A percentile compares a stretch with the other conserved stretches of the same genome.
These are phyloP conservation scores for Draba incana DNA, from an alignment of 345 rosid species.

Conservation along the genomic window DNA sequence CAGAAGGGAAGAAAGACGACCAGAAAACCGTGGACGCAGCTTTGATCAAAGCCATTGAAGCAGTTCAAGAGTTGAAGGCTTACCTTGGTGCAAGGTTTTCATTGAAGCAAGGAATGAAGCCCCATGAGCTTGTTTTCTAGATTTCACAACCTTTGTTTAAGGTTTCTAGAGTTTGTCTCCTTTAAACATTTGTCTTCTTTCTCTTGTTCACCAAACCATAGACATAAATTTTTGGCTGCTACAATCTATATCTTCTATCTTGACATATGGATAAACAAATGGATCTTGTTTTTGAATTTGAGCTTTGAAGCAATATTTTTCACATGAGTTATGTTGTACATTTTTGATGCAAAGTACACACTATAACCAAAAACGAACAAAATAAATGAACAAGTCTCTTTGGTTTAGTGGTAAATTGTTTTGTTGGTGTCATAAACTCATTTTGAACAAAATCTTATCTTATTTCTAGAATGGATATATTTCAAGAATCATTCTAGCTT, in stretches of 20 bases:
- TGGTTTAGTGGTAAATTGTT: too few species aligned
- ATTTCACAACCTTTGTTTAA: constrained; percentile 3
- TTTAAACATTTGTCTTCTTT: constrained; percentile 3
- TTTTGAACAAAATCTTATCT: background rate
- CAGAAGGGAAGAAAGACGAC: constrained; percentile 77
- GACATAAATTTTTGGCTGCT: constrained; percentile 5
- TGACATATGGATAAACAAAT: constrained; percentile 22
- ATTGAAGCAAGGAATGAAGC: constrained; percentile 75
- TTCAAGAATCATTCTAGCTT: background rate
- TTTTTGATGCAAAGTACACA: too few species aligned
- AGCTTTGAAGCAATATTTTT: background rate
- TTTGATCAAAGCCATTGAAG: constrained; percentile 67
- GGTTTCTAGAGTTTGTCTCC: constrained; percentile 9
- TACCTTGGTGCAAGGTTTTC: constrained; percentile 83
- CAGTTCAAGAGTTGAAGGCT: constrained; percentile 65
- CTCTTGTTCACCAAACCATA: too few species aligned
- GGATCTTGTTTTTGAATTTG: constrained; percentile 2
- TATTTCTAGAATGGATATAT: background rate
- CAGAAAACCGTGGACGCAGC: constrained; percentile 70
- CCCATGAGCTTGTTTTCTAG: constrained; percentile 80
- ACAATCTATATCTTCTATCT: background rate
- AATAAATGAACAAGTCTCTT: too few species aligned
- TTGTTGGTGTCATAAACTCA: background rate
- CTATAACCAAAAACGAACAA: too few species aligned
- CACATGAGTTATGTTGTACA: background rate